Evolutionary conservation across 148 eudicot species (phyloP).

Genomic region (Cornus kousa): DNA sequence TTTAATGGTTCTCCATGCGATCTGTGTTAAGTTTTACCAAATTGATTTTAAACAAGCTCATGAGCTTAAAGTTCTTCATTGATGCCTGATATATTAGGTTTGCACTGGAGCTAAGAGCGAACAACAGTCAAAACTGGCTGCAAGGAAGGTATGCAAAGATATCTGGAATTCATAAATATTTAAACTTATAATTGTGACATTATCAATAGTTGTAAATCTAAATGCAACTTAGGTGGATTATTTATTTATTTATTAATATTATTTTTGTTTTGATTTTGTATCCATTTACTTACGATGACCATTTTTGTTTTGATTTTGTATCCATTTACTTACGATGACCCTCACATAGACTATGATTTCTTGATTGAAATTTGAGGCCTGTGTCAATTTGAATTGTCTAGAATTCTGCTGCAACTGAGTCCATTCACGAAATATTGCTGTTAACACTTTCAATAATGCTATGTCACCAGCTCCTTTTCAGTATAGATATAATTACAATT

Average conservation of each 20-base stretch:
- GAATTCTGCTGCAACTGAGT: background rate
- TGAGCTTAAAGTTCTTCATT: background rate
- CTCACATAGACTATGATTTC: background rate
- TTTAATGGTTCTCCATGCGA: no score
- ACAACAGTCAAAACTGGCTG: slow-evolving; percentile 55
- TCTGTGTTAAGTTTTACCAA: background rate
- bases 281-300: background rate
- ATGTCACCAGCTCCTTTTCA: no score
- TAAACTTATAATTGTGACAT: background rate
- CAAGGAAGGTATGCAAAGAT: slow-evolving; percentile 46
- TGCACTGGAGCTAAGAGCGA: slow-evolving; percentile 87
- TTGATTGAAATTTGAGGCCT: background rate
- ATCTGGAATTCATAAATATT: background rate
- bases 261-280: background rate
- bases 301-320: background rate
- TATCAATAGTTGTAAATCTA: slow-evolving; percentile 3
- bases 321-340: background rate
- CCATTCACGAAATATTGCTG: background rate
- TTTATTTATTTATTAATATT: no score
- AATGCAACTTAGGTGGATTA: background rate
- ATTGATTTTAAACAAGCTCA: background rate
- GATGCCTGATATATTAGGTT: slow-evolving; percentile 29
- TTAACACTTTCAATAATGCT: no score
- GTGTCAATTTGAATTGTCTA: background rate
- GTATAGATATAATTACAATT: no score